phyloP scores from a whole-genome alignment of 2,329 filamentous ascomycete genomes.

The Fusarium pilosicola region DNA sequence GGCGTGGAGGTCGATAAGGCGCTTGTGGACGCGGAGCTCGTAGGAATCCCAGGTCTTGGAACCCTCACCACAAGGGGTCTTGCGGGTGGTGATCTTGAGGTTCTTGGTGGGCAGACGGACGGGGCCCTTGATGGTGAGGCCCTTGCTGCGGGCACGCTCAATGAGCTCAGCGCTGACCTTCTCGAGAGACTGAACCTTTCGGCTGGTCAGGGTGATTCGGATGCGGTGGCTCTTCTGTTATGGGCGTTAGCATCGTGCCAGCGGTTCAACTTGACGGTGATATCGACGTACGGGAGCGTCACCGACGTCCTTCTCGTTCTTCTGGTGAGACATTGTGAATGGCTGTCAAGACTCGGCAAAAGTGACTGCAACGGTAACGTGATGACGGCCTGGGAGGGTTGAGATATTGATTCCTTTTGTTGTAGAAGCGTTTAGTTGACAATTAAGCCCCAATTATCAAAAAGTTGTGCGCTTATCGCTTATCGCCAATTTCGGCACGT shows the following conservation, averaged over 20 bases:
- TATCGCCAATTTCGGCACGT: slow-evolving; percentile 12
- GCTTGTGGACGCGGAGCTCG: slow-evolving; percentile 99
- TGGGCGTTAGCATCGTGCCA: slow-evolving; percentile 24
- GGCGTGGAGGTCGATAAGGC: slow-evolving; percentile 95
- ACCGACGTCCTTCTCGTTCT: slow-evolving; percentile 92
- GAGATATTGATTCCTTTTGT: slow-evolving; percentile 38
- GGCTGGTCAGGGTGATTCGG: slow-evolving; percentile 95
- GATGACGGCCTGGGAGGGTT: slow-evolving; percentile 67
- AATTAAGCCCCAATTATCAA: slow-evolving; percentile 30
- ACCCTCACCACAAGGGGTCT: slow-evolving; percentile 99
- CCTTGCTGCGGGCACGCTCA: slow-evolving; percentile 98
- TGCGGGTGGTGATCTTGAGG: slow-evolving; percentile 96
- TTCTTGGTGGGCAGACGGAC: slow-evolving; percentile 98
- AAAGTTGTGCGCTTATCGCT: slow-evolving; percentile 40
- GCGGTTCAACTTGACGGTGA: neutral
- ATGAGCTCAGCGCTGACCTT: slow-evolving; percentile 98
- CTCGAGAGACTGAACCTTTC: slow-evolving; percentile 95
- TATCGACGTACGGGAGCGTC: slow-evolving; percentile 78
- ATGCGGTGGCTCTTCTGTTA: slow-evolving; percentile 92
- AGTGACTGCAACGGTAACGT: slow-evolving; percentile 78
- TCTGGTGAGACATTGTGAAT: slow-evolving; percentile 89
- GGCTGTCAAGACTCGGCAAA: slow-evolving; percentile 79
- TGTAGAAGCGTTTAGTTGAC: slow-evolving; percentile 16
- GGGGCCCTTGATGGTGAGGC: slow-evolving; percentile 97
- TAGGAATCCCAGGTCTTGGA: slow-evolving; percentile 99